Base-by-base conservation (phyloP, 345 rosid species). In the Crucihimalaya himalaica region DNA sequence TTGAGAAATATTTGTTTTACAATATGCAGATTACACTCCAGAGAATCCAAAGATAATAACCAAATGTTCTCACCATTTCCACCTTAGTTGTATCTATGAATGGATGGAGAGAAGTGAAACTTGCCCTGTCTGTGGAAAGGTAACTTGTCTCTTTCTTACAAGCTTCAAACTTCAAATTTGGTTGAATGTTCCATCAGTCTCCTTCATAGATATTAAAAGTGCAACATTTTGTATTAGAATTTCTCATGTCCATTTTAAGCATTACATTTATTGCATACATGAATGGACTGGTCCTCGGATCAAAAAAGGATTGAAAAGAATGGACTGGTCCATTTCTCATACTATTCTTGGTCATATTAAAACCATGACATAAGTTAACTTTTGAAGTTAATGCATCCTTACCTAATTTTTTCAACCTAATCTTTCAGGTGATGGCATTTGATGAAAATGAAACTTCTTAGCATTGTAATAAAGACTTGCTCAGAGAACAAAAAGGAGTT, bases 21-120 rank as follows among this genome's bases (percentile, higher is more conserved):
- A 29, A 42, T 66, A 46, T 83, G 90, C 94, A 95, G 99, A 95
- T 78, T 95, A 95, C 71, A 90, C 97, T 11, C 66, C 83, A 19
- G 99, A 92, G 82, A 92, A 95, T 84, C 98, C 98, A 20, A 95
- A 86, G 84, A 95, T 95, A 81, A 68, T 87, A 77, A 90, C 98
- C 45, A 87, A 88, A 51, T 95, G 99, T 60, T 87, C 79, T 74
- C 99, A 95, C 83, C 98, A 92, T 88, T 95, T 90, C 76, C 99
- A 95, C 83, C 99, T 95, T 43, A 91, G 99, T 76, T 95, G 99
- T 81, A 95, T 95, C 65, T 95, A 88, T 75, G 99, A 92, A 82
- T 95, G 99, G 99, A 95, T 87, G 98, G 99, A 95, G 84, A 92
- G 99, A 90, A 95, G 98, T 84, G 98, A 95, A 40, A 86, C 77